Conservation (phyloP, 352 stramenopile genomes). For the Pythium grandisporangium region DNA sequence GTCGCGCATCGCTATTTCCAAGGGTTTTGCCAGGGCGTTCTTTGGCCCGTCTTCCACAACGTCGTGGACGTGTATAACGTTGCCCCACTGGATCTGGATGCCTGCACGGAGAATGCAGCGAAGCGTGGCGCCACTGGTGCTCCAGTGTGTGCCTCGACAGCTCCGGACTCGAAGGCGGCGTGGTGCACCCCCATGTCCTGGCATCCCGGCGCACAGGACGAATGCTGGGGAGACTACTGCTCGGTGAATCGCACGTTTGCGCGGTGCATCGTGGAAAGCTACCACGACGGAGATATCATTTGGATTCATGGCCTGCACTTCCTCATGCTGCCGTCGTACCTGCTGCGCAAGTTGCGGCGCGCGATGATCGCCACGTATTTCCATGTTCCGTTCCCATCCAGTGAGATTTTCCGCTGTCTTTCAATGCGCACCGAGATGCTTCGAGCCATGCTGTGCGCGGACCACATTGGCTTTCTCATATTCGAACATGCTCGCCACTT, state of each 20-base stretch:
- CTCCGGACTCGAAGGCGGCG: slow-evolving; percentile 3
- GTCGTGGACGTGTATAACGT: slow-evolving; percentile 94
- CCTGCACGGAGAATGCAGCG: slow-evolving; percentile 3
- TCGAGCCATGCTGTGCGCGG: slow-evolving; percentile 83
- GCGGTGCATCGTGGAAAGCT: slow-evolving; percentile 47
- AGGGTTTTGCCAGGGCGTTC: slow-evolving; percentile 96
- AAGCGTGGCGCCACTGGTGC: too few species aligned
- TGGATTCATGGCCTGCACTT: slow-evolving; percentile 99
- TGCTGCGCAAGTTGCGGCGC: slow-evolving; percentile 86
- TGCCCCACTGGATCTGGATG: slow-evolving; percentile 52
- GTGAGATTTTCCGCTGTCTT: slow-evolving; percentile 97
- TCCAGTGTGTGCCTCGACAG: too few species aligned
- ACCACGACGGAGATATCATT: slow-evolving; percentile 82
- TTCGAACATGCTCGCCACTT: slow-evolving; percentile 93
- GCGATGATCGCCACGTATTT: slow-evolving; percentile 96
- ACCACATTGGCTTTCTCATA: slow-evolving; percentile 91
- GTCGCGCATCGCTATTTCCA: slow-evolving; percentile 84
- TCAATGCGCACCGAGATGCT: slow-evolving; percentile 86
- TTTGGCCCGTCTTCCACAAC: slow-evolving; percentile 98
- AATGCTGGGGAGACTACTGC: slow-evolving; percentile 74
- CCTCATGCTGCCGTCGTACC: slow-evolving; percentile 95
- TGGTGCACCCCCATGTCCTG: slow-evolving; percentile 67
- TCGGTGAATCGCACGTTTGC: slow-evolving; percentile 51
- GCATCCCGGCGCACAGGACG: slow-evolving; percentile 69
- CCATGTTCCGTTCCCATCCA: slow-evolving; percentile 97